A percentile compares a stretch with the other conserved stretches of the same genome.
Evolutionary conservation across 768 basidiomycete species (phyloP).

Genomic region (Lentinula guzmanii): DNA sequence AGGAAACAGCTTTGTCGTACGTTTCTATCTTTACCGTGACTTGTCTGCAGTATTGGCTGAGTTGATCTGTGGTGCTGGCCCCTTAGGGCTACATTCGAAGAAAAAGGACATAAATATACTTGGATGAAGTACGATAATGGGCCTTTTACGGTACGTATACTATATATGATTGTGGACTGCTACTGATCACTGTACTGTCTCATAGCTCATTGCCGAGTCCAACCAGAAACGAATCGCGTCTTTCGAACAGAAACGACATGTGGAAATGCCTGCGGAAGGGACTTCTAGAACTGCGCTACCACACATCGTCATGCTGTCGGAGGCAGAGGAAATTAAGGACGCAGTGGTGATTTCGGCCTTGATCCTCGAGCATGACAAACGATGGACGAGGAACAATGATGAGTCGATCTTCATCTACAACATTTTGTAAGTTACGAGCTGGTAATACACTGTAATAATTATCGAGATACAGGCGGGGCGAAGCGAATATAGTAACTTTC

Average conservation of each 20-base stretch:
- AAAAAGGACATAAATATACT: background rate
- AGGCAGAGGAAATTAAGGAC: background rate
- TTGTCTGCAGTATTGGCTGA: background rate
- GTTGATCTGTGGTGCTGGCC: background rate
- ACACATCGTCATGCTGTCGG: background rate
- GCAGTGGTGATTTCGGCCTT: background rate
- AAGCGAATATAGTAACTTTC: too few species aligned
- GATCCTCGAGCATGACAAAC: background rate
- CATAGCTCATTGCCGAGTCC: background rate
- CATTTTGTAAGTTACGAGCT: background rate
- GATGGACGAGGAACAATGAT: background rate
- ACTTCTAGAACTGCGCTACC: background rate
- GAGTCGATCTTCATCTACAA: background rate
- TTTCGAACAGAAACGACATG: background rate
- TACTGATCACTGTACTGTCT: too few species aligned
- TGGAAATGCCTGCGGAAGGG: background rate
- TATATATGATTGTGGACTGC: background rate
- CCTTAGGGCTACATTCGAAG: background rate
- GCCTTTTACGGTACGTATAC: background rate
- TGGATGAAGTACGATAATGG: slow-evolving; percentile 1
- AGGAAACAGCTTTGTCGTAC: background rate
- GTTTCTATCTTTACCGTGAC: background rate
- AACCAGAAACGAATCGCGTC: background rate
- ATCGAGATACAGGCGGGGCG: too few species aligned
- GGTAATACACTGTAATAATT: background rate